Evolutionary conservation across 208 protist species (phyloP), one percentile per base, ranked within the genome.

Genomic region (Porcisia deanei): DNA sequence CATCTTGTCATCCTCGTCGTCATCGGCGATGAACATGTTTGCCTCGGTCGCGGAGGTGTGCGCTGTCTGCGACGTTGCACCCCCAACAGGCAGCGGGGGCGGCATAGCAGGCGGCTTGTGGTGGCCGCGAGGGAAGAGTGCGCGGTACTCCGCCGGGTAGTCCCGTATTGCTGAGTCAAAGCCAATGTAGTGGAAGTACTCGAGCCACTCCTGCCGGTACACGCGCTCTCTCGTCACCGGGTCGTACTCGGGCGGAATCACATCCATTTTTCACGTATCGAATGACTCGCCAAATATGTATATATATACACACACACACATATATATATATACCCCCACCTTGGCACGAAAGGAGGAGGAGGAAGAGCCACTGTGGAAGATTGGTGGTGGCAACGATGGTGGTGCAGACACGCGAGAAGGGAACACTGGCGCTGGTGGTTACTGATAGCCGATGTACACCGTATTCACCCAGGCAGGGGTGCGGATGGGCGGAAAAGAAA

Each of bases 131-230:
- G 39, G 87, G 61, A 88, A 93, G 53, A 94, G 82, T 6, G 86
- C 76, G 57, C 76, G 75, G 59, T 90, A 97, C 76, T 95, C 81
- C 5, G 60, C 88, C 1, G 91, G 91, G 75, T 88, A 82, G 47
- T 94, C 80, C 18, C 76, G 75, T 71, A 79, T 70, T 3, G 93
- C 93, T 5, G 79, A 63, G 8, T 92, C 87, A 41, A 59, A 88
- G 30, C 93, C 93, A 73, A 97, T 91, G 74, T 83, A 94, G 80
- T 95, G 81, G 49, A 97, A 94, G 81, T 95, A 91, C 54, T 97
- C 88, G 0, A 95, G 85, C 91, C 93, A 97, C 59, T 97, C 93
- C 60, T 97, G 93, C 14, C 87, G 88, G 73, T 97, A 97, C 20
- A 95, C 76, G 7, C 92, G 81, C 64, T 96, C 84, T 63, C 87